These are phyloP conservation scores for Passalora sequoiae DNA, from an alignment of 2,329 filamentous ascomycete genomes.

Conservation along the genomic window DNA sequence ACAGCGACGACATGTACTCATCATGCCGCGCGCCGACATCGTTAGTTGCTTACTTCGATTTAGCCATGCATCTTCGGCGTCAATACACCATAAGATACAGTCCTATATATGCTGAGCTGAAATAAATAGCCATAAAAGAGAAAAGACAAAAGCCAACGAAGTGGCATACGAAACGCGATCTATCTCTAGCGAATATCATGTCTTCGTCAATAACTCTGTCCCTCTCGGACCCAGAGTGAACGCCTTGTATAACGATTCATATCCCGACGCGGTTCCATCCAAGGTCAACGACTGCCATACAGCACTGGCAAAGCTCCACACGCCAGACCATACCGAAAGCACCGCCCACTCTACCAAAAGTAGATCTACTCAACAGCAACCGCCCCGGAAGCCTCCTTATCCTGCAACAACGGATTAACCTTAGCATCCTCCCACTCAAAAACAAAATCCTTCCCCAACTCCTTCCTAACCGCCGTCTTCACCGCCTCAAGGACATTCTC, in stretches of 20 bases:
- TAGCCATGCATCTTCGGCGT: no score
- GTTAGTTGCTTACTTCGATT: no score
- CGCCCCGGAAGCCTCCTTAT: constrained; percentile 16
- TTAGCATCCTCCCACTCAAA: constrained; percentile 63
- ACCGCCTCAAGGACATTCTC: constrained; percentile 67
- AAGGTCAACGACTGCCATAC: neutral
- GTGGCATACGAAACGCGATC: no score
- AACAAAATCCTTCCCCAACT: constrained; percentile 69
- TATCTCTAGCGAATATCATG: neutral
- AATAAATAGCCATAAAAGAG: no score
- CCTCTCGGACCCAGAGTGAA: neutral
- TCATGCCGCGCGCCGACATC: no score
- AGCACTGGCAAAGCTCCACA: neutral
- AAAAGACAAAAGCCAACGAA: no score
- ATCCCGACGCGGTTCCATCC: neutral
- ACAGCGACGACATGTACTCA: no score
- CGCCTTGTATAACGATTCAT: neutral
- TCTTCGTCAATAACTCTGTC: neutral
- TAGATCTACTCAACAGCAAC: constrained; percentile 28
- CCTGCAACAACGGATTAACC: constrained; percentile 59
- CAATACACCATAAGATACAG: no score
- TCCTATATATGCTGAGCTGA: no score
- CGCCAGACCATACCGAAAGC: no score
- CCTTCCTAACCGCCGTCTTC: constrained; percentile 60
- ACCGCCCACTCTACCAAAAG: neutral